Evolutionary conservation across 768 basidiomycete species (phyloP).

Genomic region (Tremella fuciformis): DNA sequence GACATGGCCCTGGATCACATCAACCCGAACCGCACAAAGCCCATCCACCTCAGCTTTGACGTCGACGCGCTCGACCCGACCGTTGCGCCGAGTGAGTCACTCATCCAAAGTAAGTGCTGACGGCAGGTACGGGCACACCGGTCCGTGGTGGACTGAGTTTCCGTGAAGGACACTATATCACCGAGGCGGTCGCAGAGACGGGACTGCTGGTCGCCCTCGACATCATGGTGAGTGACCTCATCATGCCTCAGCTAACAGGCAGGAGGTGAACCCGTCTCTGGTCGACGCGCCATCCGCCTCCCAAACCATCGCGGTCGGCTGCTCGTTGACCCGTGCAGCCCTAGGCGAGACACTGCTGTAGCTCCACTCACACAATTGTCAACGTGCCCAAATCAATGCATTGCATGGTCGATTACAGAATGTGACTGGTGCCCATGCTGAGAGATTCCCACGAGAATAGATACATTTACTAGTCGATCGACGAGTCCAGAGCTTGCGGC

Average conservation of each 20-base stretch:
- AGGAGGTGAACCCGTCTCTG: slow-evolving; percentile 97
- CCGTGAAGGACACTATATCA: slow-evolving; percentile 88
- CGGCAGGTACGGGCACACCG: slow-evolving; percentile 53
- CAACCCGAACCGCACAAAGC: slow-evolving; percentile 74
- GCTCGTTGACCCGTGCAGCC: slow-evolving; percentile 50
- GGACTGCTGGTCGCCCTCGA: slow-evolving; percentile 88
- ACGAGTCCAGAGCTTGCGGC: neutral
- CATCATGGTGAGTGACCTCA: slow-evolving; percentile 71
- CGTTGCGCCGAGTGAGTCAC: slow-evolving; percentile 74
- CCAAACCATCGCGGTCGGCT: slow-evolving; percentile 71
- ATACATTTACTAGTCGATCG: no score
- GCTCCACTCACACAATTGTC: no score
- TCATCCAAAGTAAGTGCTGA: neutral
- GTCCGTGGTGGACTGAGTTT: slow-evolving; percentile 94
- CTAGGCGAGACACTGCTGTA: slow-evolving; percentile 50
- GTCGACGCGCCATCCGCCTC: slow-evolving; percentile 69
- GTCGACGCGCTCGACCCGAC: slow-evolving; percentile 91
- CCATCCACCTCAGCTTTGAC: slow-evolving; percentile 95
- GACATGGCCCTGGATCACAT: slow-evolving; percentile 95
- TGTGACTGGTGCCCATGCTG: no score
- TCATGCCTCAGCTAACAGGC: slow-evolving; percentile 1
- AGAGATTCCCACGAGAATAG: no score
- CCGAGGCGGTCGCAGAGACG: slow-evolving; percentile 87
- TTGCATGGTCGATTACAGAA: no score
- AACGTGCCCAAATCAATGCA: no score